phyloP scores from a whole-genome alignment of 345 rosid species.

The Populus ilicifolia region DNA sequence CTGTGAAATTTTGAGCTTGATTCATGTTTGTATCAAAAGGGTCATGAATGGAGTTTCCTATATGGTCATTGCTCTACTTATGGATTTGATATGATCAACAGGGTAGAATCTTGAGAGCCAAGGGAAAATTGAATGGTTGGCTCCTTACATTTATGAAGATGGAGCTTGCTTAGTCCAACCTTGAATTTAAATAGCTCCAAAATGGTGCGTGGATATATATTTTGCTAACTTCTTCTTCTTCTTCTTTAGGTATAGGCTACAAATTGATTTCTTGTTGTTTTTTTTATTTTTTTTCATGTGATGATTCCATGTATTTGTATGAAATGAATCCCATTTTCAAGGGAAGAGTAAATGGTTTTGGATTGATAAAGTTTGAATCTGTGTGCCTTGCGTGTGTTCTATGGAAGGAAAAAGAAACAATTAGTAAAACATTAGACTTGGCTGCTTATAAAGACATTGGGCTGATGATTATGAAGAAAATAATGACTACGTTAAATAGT shows the following conservation, averaged over 20 bases:
- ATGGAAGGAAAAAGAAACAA: not conserved
- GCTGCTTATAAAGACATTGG: not conserved
- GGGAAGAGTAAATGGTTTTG: not conserved
- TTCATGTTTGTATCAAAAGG: slow-evolving; percentile 6
- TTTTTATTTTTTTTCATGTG: not conserved
- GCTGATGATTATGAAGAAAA: not conserved
- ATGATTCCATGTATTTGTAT: not conserved
- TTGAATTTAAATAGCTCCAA: slow-evolving; percentile 4
- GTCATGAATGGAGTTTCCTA: not conserved
- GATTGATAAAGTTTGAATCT: not conserved
- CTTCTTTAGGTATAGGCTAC: not conserved
- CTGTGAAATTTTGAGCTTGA: slow-evolving; percentile 2
- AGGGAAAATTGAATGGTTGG: not conserved
- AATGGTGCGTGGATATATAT: slow-evolving; percentile 14
- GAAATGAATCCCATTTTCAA: not conserved
- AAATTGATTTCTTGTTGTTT: not conserved
- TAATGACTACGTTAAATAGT: not conserved
- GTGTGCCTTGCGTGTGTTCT: not conserved
- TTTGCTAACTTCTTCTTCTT: not conserved
- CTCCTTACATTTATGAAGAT: not conserved
- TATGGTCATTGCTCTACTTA: not conserved
- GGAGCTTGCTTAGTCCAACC: slow-evolving; percentile 6
- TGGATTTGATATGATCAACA: not conserved
- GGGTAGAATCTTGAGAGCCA: not conserved
- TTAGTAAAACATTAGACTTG: not conserved